Percentiles rank a stretch among this genome's conserved stretches.
Conservation (phyloP, 768 basidiomycete species). For the Amanita polypyramis region DNA sequence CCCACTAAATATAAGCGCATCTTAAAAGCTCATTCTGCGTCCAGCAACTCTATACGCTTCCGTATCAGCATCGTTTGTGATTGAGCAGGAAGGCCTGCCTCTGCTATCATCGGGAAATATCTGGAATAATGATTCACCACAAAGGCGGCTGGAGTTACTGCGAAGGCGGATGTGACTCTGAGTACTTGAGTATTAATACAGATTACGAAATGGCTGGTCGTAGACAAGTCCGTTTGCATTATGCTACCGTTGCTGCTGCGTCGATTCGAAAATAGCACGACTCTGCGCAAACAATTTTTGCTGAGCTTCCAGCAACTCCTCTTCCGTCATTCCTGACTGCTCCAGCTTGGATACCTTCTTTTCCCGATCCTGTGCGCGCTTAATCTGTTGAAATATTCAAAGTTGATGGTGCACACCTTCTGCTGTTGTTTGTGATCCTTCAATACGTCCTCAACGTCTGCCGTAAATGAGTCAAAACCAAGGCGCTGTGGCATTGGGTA, state of each 20-base stretch:
- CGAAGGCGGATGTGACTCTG: slow-evolving; percentile 22
- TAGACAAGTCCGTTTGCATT: too few species aligned
- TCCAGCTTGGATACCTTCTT: slow-evolving; percentile 89
- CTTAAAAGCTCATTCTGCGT: slow-evolving; percentile 2
- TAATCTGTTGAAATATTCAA: not conserved
- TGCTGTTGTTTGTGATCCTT: slow-evolving; percentile 95
- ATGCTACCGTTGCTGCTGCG: slow-evolving; percentile 31
- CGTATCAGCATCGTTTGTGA: slow-evolving; percentile 72
- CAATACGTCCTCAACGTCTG: slow-evolving; percentile 85
- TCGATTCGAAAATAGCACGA: slow-evolving; percentile 66
- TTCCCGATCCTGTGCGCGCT: slow-evolving; percentile 32
- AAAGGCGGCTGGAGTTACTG: slow-evolving; percentile 43
- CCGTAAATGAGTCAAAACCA: slow-evolving; percentile 85
- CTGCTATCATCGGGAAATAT: slow-evolving; percentile 25
- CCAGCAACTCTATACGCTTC: slow-evolving; percentile 65
- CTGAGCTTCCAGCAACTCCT: slow-evolving; percentile 81
- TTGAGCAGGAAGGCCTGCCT: slow-evolving; percentile 79
- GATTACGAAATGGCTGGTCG: too few species aligned
- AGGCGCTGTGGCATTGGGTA: slow-evolving; percentile 46
- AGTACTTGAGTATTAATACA: slow-evolving; percentile 3
- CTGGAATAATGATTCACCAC: slow-evolving; percentile 71
- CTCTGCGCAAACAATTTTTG: slow-evolving; percentile 90
- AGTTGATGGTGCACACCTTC: slow-evolving; percentile 45
- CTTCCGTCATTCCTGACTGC: slow-evolving; percentile 81
- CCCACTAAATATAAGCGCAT: not conserved